Base-by-base conservation (phyloP, 495 filamentous ascomycete genomes). In the Penicillium pancosmium region DNA sequence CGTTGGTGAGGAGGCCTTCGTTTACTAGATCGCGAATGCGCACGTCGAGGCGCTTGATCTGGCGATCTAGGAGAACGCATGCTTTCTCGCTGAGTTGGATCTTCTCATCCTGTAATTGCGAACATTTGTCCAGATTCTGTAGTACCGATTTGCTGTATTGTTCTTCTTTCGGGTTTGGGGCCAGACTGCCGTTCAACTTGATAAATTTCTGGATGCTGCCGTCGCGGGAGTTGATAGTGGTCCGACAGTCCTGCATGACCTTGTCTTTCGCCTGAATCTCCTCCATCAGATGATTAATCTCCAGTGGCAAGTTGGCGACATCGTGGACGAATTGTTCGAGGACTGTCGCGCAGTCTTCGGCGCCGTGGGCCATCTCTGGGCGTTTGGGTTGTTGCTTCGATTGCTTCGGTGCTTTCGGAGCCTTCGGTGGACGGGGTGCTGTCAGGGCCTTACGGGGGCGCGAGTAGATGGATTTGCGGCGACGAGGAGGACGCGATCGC, bases 311-410 rank as follows among this genome's bases (percentile, higher is more conserved):
- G 66, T 97, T 98, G 33, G 93, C 90, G 31, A 89, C 84, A 80
- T 91, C 88, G 74, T 96, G 91, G 53, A 93, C 86, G 73, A 93
- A 98, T 66, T 95, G 89, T 65, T 98, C 94, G 49, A 98, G 84
- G 55, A 98, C 90, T 51, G 91, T 82, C 34, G 91, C 90, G 62
- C 92, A 87, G 77, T 98, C 94, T 72, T 91, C 88, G 9, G 69
- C 65, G 12, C 71, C 73, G 61, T 77, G 70, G 46, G 74, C 65
- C 76, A 78, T 78, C 25, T 27, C n/a, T 9, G 23, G 34, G 52
- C 19, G 21, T n/a, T 46, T 16, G 43, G 43, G 46, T 13, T 12
- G 46, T 10, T 27, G 46, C 21, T 48, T 23, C 33, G 43, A 40
- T 49, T 12, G 41, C 57, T n/a, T 13, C 9, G 59, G 54, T 48